Evolutionary conservation across 2,329 filamentous ascomycete genomes (phyloP), one percentile per base, ranked within the genome.

Genomic region (Didymella glomerata): DNA sequence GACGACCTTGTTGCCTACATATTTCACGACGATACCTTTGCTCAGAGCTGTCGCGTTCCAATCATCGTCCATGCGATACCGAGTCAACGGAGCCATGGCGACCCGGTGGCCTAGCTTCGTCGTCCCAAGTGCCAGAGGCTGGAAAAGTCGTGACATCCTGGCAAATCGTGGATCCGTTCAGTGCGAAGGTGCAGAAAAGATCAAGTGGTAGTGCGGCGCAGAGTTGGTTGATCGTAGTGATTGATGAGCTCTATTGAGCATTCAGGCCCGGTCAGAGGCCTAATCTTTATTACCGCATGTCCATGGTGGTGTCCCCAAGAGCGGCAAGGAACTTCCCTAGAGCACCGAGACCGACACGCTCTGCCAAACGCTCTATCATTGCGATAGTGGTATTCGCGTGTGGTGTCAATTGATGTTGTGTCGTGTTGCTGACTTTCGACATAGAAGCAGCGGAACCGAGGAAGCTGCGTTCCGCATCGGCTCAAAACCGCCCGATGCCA

Each of bases 1-100:
- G 22, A 27, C 2, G 22, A 27, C 14, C 41, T 44, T 14, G 22
- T 5, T 44, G 22, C 41, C 24, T n/a, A 5, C 7, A 25, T 3
- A 27, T n/a, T n/a, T 24, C 24, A 14, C 6, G 16, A 14, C 16
- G 10, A 5, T 41, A 27, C 45, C 45, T 40, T 50, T 57, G 20
- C 49, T 66, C 52, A 65, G 18, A n/a, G 60, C 53, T 10, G 58
- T 61, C 14, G 81, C 80, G 11, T 79, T 76, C 62, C 82, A 79
- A 50, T 83, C 75, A 48, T 84, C 74, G 41, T 72, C 67, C 49
- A 77, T 76, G 32, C 78, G 73, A 55, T 75, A 76, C n/a, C 78
- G 71, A 10, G 76, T 78, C 25, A 78, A 58, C 3, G 76, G 75
- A 5, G 74, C 72, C 64, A 76, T 71, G 5, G 57, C 72, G 20